Base-by-base conservation (phyloP, 345 rosid genomes). In the Limnanthes douglasii region DNA sequence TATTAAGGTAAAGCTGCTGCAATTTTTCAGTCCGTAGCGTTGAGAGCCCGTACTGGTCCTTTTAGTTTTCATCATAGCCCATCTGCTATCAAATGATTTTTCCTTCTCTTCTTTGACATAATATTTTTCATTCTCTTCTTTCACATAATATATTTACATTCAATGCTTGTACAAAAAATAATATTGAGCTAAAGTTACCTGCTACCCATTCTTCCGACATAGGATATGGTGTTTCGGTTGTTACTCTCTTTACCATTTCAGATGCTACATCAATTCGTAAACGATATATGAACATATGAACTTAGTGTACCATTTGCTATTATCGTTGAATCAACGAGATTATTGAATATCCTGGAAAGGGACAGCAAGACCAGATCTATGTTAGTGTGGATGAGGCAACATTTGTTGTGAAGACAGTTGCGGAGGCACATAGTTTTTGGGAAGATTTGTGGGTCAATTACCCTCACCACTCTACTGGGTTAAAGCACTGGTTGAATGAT, bases 231-330 rank as follows among this genome's bases (percentile, higher is more conserved):
- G n/a, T n/a, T n/a, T n/a, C n/a, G n/a, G n/a, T n/a, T n/a, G n/a
- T n/a, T n/a, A n/a, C n/a, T n/a, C n/a, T n/a, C n/a, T n/a, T n/a
- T n/a, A n/a, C n/a, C n/a, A n/a, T n/a, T n/a, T n/a, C n/a, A n/a
- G n/a, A n/a, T n/a, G 95, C 93, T 28, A 79, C 93, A 25, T 79
- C 98, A 11, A 84, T 90, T 9, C 95, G 95, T 33, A 90, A 90
- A 54, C 60, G 92, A 30, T 90, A 90, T 14, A 95, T 95, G 94
- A 60, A 80, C 86, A 0, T 84, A 90, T 53, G 98, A 90, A 51
- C 70, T 79, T 2, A 95, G 98, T 8, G 98, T 84, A 21, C 98
- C 98, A 2, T 90, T 90, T 51, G 95, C 98, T 4, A 59, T 90
- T 37, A 84, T 94, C 2, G 94, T 80, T 12, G 92, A 88, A 56